Evolutionary conservation across 2,329 filamentous ascomycete genomes (phyloP).

Genomic region (Verticillium nonalfalfae): DNA sequence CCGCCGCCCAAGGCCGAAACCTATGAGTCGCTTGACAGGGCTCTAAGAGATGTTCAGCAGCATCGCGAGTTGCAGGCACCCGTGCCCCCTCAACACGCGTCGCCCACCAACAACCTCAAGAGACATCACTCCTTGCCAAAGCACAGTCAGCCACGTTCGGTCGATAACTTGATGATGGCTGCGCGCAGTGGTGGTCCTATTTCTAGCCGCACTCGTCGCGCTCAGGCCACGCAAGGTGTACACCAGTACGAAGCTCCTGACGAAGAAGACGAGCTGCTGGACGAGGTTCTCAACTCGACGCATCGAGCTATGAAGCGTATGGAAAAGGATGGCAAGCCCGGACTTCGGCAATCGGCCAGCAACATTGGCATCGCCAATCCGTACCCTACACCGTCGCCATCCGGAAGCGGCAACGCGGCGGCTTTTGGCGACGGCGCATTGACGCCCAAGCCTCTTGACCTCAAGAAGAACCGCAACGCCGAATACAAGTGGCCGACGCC

Average conservation of each 20-base stretch:
- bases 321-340: conserved; percentile 45
- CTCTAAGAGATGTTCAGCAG: conserved; percentile 47
- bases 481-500: conserved; percentile 85
- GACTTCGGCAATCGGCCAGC: conserved; percentile 56
- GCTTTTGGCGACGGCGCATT: conserved; percentile 62
- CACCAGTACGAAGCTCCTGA: conserved; percentile 90
- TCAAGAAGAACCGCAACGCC: conserved; percentile 43
- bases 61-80: conserved; percentile 39
- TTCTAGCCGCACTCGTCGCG: conserved; percentile 73
- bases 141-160: conserved; percentile 55
- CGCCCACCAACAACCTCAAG: conserved; percentile 49
- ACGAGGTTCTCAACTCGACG: conserved; percentile 78
- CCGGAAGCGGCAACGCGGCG: conserved; percentile 73
- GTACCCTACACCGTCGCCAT: conserved; percentile 65
- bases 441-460: conserved; percentile 65
- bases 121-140: conserved; percentile 56
- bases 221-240: conserved; percentile 67
- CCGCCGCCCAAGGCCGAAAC: conserved; percentile 45
- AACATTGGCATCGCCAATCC: conserved; percentile 56
- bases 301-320: conserved; percentile 68
- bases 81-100: conserved; percentile 47
- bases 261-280: conserved; percentile 91
- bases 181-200: conserved; percentile 53
- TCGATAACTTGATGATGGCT: conserved; percentile 55
- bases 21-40: conserved; percentile 56